These are phyloP conservation scores for Botrytis deweyae DNA, from an alignment of 2,329 filamentous ascomycete genomes.

Conservation along the genomic window DNA sequence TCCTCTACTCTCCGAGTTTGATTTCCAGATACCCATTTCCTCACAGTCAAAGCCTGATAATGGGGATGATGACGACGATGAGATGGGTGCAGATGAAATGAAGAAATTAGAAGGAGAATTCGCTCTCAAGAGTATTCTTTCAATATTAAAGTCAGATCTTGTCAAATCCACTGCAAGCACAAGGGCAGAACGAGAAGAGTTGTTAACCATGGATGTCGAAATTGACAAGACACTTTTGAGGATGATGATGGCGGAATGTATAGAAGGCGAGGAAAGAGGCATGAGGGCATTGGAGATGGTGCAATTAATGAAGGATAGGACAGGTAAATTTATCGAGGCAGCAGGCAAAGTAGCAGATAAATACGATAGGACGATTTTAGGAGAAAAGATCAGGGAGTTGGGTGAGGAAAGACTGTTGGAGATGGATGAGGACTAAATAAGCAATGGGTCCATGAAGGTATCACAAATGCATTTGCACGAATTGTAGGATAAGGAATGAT, in stretches of 20 bases:
- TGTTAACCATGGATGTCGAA: slow-evolving; percentile 74
- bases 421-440: slow-evolving; percentile 36
- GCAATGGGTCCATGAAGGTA: slow-evolving; percentile 13
- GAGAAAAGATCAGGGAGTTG: slow-evolving; percentile 86
- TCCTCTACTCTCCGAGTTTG: slow-evolving; percentile 88
- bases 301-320: slow-evolving; percentile 76
- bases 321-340: slow-evolving; percentile 86
- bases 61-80: slow-evolving; percentile 39
- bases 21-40: slow-evolving; percentile 80
- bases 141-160: slow-evolving; percentile 73
- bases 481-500: neutral
- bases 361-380: slow-evolving; percentile 76
- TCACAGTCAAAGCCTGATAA: slow-evolving; percentile 48
- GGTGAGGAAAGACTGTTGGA: slow-evolving; percentile 56
- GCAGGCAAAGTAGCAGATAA: slow-evolving; percentile 85
- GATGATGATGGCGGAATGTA: slow-evolving; percentile 84
- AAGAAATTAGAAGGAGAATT: slow-evolving; percentile 76
- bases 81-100: slow-evolving; percentile 50
- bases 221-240: slow-evolving; percentile 89
- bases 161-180: slow-evolving; percentile 66
- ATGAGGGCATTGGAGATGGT: slow-evolving; percentile 96
- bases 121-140: slow-evolving; percentile 69
- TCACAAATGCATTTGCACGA: slow-evolving; percentile 12
- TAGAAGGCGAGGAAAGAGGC: slow-evolving; percentile 86
- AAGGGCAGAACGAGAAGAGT: slow-evolving; percentile 62